Conservation (phyloP, 2,329 filamentous ascomycete species). For the Calonectria fujianensis region DNA sequence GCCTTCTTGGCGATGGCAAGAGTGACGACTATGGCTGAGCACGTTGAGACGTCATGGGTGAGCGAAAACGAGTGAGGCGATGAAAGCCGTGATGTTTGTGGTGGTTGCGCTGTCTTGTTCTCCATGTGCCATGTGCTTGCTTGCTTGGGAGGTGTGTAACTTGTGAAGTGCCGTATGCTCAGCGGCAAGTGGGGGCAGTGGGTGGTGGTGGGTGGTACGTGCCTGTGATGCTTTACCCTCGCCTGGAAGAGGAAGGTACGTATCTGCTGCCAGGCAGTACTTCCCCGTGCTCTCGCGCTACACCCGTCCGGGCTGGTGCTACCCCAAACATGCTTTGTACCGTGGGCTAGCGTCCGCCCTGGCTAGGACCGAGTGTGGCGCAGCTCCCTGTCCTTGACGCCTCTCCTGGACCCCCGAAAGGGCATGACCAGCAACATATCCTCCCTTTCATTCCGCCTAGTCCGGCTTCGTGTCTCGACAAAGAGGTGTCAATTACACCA, state of each 20-base stretch:
- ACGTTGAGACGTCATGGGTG: not conserved
- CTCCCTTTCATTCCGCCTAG: conserved; percentile 32
- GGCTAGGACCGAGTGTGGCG: conserved; percentile 37
- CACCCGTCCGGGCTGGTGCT: conserved; percentile 13
- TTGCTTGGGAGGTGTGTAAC: conserved; percentile 14
- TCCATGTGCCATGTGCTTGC: not conserved
- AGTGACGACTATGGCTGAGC: not conserved
- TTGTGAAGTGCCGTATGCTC: conserved; percentile 10
- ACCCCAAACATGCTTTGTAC: conserved; percentile 40
- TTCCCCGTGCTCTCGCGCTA: conserved; percentile 8
- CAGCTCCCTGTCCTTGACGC: conserved; percentile 38
- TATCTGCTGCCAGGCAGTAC: not conserved
- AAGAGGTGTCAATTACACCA: conserved; percentile 9
- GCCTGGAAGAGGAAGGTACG: conserved; percentile 24
- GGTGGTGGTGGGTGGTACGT: not conserved
- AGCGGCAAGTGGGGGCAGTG: conserved; percentile 10
- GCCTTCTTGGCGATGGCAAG: conserved; percentile 8
- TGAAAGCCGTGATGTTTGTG: conserved; percentile 12
- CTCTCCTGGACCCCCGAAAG: conserved; percentile 25
- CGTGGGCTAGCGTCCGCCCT: conserved; percentile 38
- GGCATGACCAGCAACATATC: conserved; percentile 25
- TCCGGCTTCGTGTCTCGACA: conserved; percentile 29
- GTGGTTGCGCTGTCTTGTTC: conserved; percentile 16
- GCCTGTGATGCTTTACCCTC: not conserved
- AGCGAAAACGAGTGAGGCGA: conserved; percentile 23